phyloP scores from a whole-genome alignment of 179 eudicot species.

The Heliamphora ciliata region DNA sequence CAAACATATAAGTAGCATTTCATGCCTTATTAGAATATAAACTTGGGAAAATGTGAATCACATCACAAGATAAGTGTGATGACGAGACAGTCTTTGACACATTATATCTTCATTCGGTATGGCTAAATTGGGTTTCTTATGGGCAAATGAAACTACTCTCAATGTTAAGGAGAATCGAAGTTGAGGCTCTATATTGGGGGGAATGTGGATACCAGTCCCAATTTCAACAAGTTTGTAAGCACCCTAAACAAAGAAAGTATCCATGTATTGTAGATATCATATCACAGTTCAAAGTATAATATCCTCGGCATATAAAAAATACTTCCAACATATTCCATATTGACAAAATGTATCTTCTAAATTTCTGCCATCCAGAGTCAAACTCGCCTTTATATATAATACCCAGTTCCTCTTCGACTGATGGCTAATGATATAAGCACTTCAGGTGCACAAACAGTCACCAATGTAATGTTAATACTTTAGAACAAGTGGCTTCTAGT shows the following conservation, averaged over 20 bases:
- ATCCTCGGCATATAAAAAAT: background rate
- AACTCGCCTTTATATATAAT: background rate
- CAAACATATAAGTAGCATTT: conserved; percentile 6
- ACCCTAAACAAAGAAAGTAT: background rate
- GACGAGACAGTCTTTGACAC: background rate
- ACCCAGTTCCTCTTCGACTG: background rate
- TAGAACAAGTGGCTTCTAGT: background rate
- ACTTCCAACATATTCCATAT: background rate
- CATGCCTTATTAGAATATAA: background rate
- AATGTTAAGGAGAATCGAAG: too few species aligned
- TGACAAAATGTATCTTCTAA: background rate
- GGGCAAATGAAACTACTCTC: background rate
- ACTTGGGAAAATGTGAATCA: background rate
- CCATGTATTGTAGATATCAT: background rate
- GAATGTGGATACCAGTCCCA: background rate
- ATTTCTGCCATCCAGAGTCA: background rate
- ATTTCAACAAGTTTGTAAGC: background rate
- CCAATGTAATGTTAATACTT: background rate
- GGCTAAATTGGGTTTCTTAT: background rate
- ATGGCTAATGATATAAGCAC: background rate
- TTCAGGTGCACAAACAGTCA: background rate
- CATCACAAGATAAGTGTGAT: background rate
- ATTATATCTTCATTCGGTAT: background rate
- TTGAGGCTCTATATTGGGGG: too few species aligned
- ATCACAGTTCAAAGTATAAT: background rate